These are phyloP conservation scores for Huntiella savannae DNA, from an alignment of 2,329 filamentous ascomycete species.

Conservation along the genomic window DNA sequence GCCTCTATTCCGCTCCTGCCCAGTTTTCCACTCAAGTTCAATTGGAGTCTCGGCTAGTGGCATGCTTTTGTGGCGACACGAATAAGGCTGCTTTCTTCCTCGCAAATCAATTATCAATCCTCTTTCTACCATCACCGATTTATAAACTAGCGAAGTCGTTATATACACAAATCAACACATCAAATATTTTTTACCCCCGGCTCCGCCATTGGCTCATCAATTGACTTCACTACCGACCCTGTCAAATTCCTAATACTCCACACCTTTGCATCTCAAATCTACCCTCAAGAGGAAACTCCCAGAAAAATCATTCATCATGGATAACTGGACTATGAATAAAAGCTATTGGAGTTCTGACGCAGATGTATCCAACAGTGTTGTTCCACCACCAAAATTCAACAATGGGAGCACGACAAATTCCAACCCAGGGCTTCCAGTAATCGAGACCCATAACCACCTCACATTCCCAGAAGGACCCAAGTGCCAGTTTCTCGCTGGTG, in stretches of 20 bases:
- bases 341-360: slow-evolving; percentile 9
- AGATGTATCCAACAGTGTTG: slow-evolving; percentile 35
- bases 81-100: too few species aligned
- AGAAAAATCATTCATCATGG: slow-evolving; percentile 3
- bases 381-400: slow-evolving; percentile 59
- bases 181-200: not conserved
- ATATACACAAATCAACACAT: not conserved
- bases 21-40: too few species aligned
- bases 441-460: slow-evolving; percentile 87
- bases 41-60: too few species aligned
- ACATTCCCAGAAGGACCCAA: slow-evolving; percentile 64
- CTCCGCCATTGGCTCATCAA: not conserved
- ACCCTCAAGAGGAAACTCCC: not conserved
- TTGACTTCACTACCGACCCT: not conserved
- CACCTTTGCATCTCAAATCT: not conserved
- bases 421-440: slow-evolving; percentile 48
- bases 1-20: too few species aligned
- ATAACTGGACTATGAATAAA: slow-evolving; percentile 8
- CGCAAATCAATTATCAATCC: too few species aligned
- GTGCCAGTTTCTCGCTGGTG: slow-evolving; percentile 79
- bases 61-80: too few species aligned
- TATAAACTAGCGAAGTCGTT: not conserved
- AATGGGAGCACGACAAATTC: slow-evolving; percentile 59
- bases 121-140: not conserved
- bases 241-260: not conserved